Evolutionary conservation across 1,284 basidiomycete species (phyloP).

Genomic region (Irpex rosettiformis): DNA sequence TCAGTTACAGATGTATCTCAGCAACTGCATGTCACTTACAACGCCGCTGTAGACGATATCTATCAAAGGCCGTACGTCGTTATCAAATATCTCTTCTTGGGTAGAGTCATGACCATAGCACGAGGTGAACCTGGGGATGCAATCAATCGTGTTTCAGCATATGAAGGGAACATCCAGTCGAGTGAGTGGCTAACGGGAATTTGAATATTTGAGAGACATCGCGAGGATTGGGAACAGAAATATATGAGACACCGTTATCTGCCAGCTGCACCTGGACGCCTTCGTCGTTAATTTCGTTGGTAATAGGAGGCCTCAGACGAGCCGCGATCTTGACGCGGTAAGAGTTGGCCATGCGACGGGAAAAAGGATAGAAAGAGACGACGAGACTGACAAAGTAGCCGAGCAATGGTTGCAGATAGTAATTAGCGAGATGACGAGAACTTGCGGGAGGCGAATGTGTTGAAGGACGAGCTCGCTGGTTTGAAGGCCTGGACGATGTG

Average conservation of each 20-base stretch:
- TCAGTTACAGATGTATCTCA: slow-evolving; percentile 24
- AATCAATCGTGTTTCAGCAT: neutral
- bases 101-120: slow-evolving; percentile 64
- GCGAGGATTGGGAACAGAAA: slow-evolving; percentile 64
- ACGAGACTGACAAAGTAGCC: neutral
- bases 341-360: slow-evolving; percentile 10
- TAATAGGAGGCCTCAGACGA: slow-evolving; percentile 59
- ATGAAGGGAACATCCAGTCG: neutral
- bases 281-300: slow-evolving; percentile 59
- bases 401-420: neutral
- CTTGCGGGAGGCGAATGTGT: too few relatives aligned
- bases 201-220: slow-evolving; percentile 63
- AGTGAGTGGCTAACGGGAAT: slow-evolving; percentile 47
- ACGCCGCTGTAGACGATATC: slow-evolving; percentile 68
- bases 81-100: slow-evolving; percentile 68
- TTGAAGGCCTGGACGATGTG: neutral
- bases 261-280: slow-evolving; percentile 49
- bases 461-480: neutral
- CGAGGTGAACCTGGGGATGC: slow-evolving; percentile 53
- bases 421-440: neutral
- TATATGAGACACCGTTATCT: slow-evolving; percentile 38
- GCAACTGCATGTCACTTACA: slow-evolving; percentile 31
- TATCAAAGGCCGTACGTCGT: slow-evolving; percentile 67
- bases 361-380: neutral
- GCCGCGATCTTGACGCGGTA: slow-evolving; percentile 51